A percentile compares a stretch with the other conserved stretches of the same genome.
Evolutionary conservation across 768 basidiomycete genomes (phyloP).

Genomic region (Pulveroboletus sp.): DNA sequence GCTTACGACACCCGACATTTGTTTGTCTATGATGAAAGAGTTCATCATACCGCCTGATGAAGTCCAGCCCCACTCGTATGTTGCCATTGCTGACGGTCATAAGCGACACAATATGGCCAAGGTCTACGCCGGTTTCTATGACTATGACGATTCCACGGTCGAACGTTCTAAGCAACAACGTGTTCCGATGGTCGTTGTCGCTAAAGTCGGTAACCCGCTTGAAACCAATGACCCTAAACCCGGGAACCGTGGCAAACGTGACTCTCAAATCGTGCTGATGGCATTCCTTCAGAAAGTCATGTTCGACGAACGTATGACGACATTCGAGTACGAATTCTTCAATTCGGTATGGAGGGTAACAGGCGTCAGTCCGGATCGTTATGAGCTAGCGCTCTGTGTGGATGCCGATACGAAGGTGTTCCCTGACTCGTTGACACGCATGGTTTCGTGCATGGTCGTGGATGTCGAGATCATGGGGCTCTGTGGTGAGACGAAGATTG

Average conservation of each 20-base stretch:
- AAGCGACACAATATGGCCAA: slow-evolving; percentile 99
- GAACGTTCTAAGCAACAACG: slow-evolving; percentile 94
- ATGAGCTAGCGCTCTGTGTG: slow-evolving; percentile 92
- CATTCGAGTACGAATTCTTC: slow-evolving; percentile 99
- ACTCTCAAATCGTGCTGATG: slow-evolving; percentile 98
- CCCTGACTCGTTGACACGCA: slow-evolving; percentile 93
- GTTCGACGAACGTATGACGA: slow-evolving; percentile 99
- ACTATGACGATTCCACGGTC: slow-evolving; percentile 85
- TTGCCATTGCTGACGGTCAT: slow-evolving; percentile 99
- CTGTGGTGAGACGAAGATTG: slow-evolving; percentile 99
- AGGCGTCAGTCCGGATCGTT: slow-evolving; percentile 92
- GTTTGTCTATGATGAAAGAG: slow-evolving; percentile 95
- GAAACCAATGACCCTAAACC: slow-evolving; percentile 90
- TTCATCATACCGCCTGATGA: slow-evolving; percentile 74
- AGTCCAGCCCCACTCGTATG: slow-evolving; percentile 92
- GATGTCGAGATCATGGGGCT: slow-evolving; percentile 99
- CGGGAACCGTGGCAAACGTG: slow-evolving; percentile 98
- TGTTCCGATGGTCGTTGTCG: slow-evolving; percentile 92
- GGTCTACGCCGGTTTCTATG: slow-evolving; percentile 96
- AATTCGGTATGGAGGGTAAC: slow-evolving; percentile 95
- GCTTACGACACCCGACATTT: slow-evolving; percentile 90
- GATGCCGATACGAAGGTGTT: slow-evolving; percentile 99
- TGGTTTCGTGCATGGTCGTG: slow-evolving; percentile 95
- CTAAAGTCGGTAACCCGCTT: slow-evolving; percentile 90
- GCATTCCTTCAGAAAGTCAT: slow-evolving; percentile 97